Evolutionary conservation across 2,329 filamentous ascomycete species (phyloP), one percentile per base, ranked within the genome.

Genomic region (Metarhizium guizhouense): DNA sequence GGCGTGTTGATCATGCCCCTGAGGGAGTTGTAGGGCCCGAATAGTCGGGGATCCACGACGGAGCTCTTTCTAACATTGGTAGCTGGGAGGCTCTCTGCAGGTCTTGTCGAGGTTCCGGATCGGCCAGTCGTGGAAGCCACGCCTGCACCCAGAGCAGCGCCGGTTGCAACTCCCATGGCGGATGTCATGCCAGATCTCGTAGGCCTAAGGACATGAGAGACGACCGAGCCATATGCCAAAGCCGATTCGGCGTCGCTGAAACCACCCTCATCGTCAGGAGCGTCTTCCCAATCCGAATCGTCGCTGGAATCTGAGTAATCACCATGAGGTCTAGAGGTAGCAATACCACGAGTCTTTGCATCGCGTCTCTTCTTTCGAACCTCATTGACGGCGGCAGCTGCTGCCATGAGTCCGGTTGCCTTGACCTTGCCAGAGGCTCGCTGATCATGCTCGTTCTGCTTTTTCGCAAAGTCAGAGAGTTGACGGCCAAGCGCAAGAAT

Each of bases 11-110:
- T 74, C 69, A 75, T 72, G 38, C 77, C 83, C 58, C 74, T 77
- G 34, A 84, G 74, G n/a, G 81, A 85, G 65, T 84, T 86, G 54
- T 77, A 70, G 14, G 80, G 82, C 4, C 81, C 82, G 64, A 84
- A 85, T 43, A 82, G 70, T 57, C 73, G 70, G 13, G 81, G 83
- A 59, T 84, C 81, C 50, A 84, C 81, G 30, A 81, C 68, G 20
- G 77, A 79, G 51, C 69, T 74, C 64, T 76, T 78, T 52, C 72
- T 67, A 50, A 64, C 58, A 48, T 67, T 63, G 32, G 48, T 29
- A 11, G 51, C 64, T 59, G 50, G 50, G 34, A 56, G 48, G 18
- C 48, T 52, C 48, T 58, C 56, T 50, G 54, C 38, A 18, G 52
- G 42, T 50, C 49, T 49, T 16, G 42, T 52, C 5, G 51, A 52